Conservation (phyloP, 139 green algal species). For the Zygnema cylindricum region DNA sequence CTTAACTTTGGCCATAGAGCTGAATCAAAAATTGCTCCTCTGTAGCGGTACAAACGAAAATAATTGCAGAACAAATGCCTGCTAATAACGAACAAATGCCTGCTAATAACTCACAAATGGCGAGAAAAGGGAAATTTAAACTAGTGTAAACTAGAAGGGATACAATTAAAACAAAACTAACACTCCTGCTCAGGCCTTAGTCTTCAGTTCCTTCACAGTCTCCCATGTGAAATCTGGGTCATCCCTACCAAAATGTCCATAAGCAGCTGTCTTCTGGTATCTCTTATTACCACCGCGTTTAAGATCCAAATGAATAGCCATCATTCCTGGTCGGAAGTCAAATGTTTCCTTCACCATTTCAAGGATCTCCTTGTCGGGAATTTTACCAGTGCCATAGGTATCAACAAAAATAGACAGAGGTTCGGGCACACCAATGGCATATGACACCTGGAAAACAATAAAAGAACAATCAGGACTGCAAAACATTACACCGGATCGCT, state of each 20-base stretch:
- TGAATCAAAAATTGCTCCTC: no score
- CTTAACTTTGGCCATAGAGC: no score
- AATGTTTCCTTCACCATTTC: slow-evolving; percentile 84
- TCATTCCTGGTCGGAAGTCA: slow-evolving; percentile 95
- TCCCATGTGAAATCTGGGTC: slow-evolving; percentile 97
- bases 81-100: no score
- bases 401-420: slow-evolving; percentile 96
- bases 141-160: no score
- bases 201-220: slow-evolving; percentile 71
- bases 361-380: slow-evolving; percentile 89
- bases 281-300: slow-evolving; percentile 87
- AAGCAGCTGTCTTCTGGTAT: slow-evolving; percentile 96
- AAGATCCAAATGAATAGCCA: slow-evolving; percentile 89
- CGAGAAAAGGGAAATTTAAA: no score
- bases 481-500: no score
- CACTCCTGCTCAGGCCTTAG: no score
- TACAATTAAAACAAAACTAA: no score
- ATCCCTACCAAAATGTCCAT: slow-evolving; percentile 95
- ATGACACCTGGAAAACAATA: slow-evolving; percentile 90
- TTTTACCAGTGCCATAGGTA: slow-evolving; percentile 92
- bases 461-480: no score
- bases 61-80: no score
- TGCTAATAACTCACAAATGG: no score
- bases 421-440: slow-evolving; percentile 95
- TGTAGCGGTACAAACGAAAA: no score